A percentile compares a stretch with the other conserved stretches of the same genome.
phyloP scores from a whole-genome alignment of 108 stramenopile species.

The Cylindrotheca fusiformis region DNA sequence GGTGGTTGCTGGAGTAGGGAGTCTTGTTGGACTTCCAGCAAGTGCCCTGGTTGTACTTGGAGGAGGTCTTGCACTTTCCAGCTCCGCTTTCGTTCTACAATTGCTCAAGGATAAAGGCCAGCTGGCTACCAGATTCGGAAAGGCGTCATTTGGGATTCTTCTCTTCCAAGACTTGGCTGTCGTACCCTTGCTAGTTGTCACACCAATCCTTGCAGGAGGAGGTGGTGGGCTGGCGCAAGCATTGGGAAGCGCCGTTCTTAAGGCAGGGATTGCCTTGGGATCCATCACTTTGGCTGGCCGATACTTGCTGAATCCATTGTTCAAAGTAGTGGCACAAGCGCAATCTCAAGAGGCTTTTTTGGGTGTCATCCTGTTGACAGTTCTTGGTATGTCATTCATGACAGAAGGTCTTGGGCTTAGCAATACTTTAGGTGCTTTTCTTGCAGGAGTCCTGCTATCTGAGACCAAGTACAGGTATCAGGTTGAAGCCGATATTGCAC shows the following conservation, averaged over 20 bases:
- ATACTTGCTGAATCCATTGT: slow-evolving; percentile 83
- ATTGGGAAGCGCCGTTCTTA: slow-evolving; percentile 77
- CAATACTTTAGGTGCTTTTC: slow-evolving; percentile 95
- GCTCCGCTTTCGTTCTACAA: slow-evolving; percentile 94
- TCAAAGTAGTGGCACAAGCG: slow-evolving; percentile 81
- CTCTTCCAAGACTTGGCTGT: slow-evolving; percentile 95
- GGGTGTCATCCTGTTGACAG: slow-evolving; percentile 88
- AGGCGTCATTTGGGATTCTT: slow-evolving; percentile 91
- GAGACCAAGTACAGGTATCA: slow-evolving; percentile 97
- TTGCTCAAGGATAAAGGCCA: slow-evolving; percentile 94
- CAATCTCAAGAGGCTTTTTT: slow-evolving; percentile 94
- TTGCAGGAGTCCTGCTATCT: slow-evolving; percentile 90
- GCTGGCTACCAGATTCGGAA: slow-evolving; percentile 89
- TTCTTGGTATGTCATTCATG: slow-evolving; percentile 90
- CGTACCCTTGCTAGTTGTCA: slow-evolving; percentile 93
- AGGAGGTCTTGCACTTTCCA: slow-evolving; percentile 85
- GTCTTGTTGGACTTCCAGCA: slow-evolving; percentile 58
- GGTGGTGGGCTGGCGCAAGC: slow-evolving; percentile 80
- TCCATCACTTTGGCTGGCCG: slow-evolving; percentile 86
- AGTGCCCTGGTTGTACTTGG: slow-evolving; percentile 86
- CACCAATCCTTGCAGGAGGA: slow-evolving; percentile 89
- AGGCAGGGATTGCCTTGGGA: slow-evolving; percentile 86
- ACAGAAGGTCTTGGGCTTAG: slow-evolving; percentile 94
- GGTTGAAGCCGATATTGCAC: slow-evolving; percentile 95
- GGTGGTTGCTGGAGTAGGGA: slow-evolving; percentile 57